Evolutionary conservation across 345 rosid species (phyloP).

Genomic region (Cardamine resedifolia): DNA sequence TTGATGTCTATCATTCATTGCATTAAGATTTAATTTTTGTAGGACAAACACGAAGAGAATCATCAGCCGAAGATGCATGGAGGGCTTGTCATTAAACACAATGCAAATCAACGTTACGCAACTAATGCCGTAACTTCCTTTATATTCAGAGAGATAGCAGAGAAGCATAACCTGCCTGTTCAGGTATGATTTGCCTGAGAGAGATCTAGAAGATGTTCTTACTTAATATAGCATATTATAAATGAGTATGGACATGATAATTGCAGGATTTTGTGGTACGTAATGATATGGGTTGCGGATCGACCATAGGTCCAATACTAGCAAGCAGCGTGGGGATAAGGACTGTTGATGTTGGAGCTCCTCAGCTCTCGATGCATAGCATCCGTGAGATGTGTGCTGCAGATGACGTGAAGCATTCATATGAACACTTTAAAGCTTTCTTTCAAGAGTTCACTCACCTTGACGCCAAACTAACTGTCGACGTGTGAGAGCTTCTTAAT

Average conservation of each 20-base stretch:
- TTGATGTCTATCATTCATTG: slow-evolving; percentile 2
- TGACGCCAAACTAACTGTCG: slow-evolving; percentile 67
- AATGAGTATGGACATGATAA: background rate
- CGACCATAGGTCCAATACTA: slow-evolving; percentile 94
- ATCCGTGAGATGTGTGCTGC: slow-evolving; percentile 95
- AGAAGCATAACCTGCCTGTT: slow-evolving; percentile 65
- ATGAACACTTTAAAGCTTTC: slow-evolving; percentile 91
- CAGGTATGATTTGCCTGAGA: slow-evolving; percentile 52
- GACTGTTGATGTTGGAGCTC: slow-evolving; percentile 94
- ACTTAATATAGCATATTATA: too few relatives aligned
- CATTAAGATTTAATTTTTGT: slow-evolving; percentile 20
- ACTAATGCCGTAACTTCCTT: slow-evolving; percentile 88
- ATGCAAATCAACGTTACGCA: slow-evolving; percentile 96
- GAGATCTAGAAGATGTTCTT: slow-evolving; percentile 3
- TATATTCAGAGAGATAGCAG: slow-evolving; percentile 81
- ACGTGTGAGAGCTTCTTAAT: slow-evolving; percentile 35
- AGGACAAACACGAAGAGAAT: slow-evolving; percentile 98
- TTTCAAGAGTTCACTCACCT: slow-evolving; percentile 67
- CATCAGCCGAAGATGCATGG: slow-evolving; percentile 96
- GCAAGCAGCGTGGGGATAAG: slow-evolving; percentile 96
- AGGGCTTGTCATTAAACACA: slow-evolving; percentile 98
- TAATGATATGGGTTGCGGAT: slow-evolving; percentile 91
- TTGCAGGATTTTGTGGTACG: slow-evolving; percentile 94
- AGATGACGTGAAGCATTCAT: slow-evolving; percentile 75
- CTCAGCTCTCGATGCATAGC: slow-evolving; percentile 97